Conservation (phyloP, 176 grass and related monocot genomes). For the maize (Zea mays) region Zm-B73-REFERENCE-NAM-5.0 NC_050099.1:192020001-192020500, state of each 20-base stretch:
- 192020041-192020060: neutral
- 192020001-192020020: neutral
- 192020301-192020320: constrained; percentile 70
- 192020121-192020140: neutral
- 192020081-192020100: neutral
- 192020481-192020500: neutral
- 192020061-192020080: neutral
- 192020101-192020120: neutral
- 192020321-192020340: constrained; percentile 73
- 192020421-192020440: neutral
- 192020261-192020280: constrained; percentile 75
- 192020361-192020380: neutral
- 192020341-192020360: neutral
- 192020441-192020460: neutral
- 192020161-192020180: neutral
- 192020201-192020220: constrained; percentile 55
- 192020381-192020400: neutral
- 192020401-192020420: neutral
- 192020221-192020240: constrained; percentile 76
- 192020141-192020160: neutral
- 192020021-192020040: neutral
- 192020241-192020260: constrained; percentile 81
- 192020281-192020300: constrained; percentile 83
- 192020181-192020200: neutral
- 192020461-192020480: neutral